phyloP scores from a whole-genome alignment of 495 filamentous ascomycete species.

The Bacidia gigantensis region DNA sequence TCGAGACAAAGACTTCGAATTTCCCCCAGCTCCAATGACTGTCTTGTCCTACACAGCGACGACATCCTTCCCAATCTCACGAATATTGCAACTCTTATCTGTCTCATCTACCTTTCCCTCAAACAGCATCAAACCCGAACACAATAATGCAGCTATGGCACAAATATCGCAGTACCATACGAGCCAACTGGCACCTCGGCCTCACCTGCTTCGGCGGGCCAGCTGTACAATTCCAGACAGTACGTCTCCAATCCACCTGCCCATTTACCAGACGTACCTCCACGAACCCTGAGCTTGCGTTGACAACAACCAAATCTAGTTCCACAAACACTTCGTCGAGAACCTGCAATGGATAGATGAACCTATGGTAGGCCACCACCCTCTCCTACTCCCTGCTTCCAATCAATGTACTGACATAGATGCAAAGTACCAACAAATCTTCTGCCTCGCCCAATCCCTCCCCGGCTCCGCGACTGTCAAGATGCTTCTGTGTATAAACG shows the following conservation, averaged over 20 bases:
- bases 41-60: too few species aligned
- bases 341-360: constrained; percentile 1
- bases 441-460: constrained; percentile 52
- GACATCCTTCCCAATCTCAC: neutral
- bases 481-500: constrained; percentile 52
- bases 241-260: too few species aligned
- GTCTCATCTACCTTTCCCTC: neutral
- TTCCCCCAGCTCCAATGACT: neutral
- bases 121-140: neutral
- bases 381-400: neutral
- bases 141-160: neutral
- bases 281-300: neutral
- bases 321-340: constrained; percentile 1
- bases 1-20: too few species aligned
- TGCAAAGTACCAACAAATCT: constrained; percentile 52
- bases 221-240: constrained; percentile 54
- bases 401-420: neutral
- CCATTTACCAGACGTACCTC: constrained; percentile 21
- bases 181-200: constrained; percentile 47
- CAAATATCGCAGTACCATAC: constrained; percentile 21
- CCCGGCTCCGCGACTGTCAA: constrained; percentile 57
- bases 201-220: constrained; percentile 58
- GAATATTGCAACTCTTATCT: neutral
- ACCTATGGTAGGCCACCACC: neutral
- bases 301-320: neutral